Base-by-base conservation (phyloP, 2,329 filamentous ascomycete species). In the Rutstroemia sp. region DNA sequence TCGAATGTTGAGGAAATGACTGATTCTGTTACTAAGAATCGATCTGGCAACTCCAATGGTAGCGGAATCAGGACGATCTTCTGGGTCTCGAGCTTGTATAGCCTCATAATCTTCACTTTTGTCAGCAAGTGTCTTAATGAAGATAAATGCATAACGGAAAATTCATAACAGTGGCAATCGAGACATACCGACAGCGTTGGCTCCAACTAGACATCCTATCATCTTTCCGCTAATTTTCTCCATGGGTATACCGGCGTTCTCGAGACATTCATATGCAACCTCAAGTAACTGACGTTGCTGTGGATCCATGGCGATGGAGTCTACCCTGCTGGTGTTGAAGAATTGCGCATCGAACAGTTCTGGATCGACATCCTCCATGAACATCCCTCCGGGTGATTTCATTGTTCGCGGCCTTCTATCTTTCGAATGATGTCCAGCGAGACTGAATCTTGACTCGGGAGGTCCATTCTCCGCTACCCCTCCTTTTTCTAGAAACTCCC, bases 321-420 rank as follows among this genome's bases (percentile, higher is more conserved):
- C 71, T 9, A 64, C 66, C 4, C 69, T 63, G 2, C 67, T 68
- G n/a, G 73, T 66, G 0, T 66, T 67, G 60, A 75, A 75, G 57
- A 75, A 74, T 1, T 68, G 67, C 1, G 71, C 71, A 55, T 75
- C 73, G 49, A 74, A 74, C 1, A 65, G 62, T 2, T 57, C 47
- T 0, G 64, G 65, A 46, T 75, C 69, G 5, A 70, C 61, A 5
- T 71, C 63, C 0, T 70, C 62, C 3, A 76, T 60, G 57, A 75
- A 76, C 83, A 88, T 7, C 81, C 85, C 1, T 84, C 88, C 71
- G 86, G 84, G 54, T 80, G 86, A 60, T 85, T 89, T 73, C 89
- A 91, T 71, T 84, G 84, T 53, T 74, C 78, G 70, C 87, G 88
- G 39, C 84, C 84, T 12, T 80, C 82, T 14, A 82, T 79, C 73